These are phyloP conservation scores for Solanum rostratum DNA, from an alignment of 257 asterid species.

Conservation along the genomic window DNA sequence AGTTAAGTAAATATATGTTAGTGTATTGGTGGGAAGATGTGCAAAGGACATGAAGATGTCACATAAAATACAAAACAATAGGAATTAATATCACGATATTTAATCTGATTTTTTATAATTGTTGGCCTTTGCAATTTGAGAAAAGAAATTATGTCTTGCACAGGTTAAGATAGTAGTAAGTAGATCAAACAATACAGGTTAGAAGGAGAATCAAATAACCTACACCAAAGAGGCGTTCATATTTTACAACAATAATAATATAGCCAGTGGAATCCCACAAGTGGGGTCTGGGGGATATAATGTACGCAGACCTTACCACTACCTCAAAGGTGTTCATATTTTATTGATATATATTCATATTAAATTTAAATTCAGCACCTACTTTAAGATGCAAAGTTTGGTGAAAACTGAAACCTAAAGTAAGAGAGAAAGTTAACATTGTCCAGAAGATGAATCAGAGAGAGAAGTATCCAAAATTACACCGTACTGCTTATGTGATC, in stretches of 20 bases:
- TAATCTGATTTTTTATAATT: neutral
- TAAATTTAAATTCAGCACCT: neutral
- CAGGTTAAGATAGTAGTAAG: neutral
- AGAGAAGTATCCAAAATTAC: constrained; percentile 25
- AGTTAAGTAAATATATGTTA: neutral
- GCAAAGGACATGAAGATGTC: neutral
- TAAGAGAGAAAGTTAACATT: neutral
- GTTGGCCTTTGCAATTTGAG: neutral
- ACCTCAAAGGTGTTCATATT: neutral
- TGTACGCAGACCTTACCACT: too few relatives aligned
- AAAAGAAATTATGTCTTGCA: neutral
- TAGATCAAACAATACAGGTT: neutral
- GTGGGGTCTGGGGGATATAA: too few relatives aligned
- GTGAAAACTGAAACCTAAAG: neutral
- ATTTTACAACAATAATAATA: too few relatives aligned
- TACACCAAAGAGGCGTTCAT: neutral
- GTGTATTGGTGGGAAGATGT: neutral
- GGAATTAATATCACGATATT: neutral
- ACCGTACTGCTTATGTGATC: constrained; percentile 77
- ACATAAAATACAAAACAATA: neutral
- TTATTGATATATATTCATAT: neutral
- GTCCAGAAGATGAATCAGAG: neutral
- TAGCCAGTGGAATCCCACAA: too few relatives aligned
- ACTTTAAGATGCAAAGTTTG: neutral
- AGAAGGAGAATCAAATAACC: neutral